Evolutionary conservation across 1,139 yeast genomes (phyloP).

Genomic region (Hanseniaspora sp.): DNA sequence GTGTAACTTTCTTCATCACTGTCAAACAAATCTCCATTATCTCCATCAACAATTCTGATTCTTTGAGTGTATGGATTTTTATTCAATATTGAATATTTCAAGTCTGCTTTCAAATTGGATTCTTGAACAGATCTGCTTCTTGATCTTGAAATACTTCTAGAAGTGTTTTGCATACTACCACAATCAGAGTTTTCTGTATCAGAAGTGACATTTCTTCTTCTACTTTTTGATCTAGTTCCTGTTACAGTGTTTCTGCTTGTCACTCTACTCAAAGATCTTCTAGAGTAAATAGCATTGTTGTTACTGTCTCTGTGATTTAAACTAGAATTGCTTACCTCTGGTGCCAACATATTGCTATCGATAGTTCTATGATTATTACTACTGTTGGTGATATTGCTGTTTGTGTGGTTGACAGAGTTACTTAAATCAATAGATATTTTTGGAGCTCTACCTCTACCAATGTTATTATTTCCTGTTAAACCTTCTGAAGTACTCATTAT

Average conservation of each 20-base stretch:
- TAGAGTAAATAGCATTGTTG: conserved; percentile 10
- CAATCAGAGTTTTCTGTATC: conserved; percentile 8
- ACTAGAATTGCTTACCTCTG: background rate
- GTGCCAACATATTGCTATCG: conserved; percentile 4
- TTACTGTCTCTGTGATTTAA: background rate
- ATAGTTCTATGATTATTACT: background rate
- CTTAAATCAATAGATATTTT: conserved; percentile 3
- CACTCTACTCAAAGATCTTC: conserved; percentile 13
- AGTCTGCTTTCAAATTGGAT: conserved; percentile 5
- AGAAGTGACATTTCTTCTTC: background rate
- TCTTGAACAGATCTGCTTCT: conserved; percentile 12
- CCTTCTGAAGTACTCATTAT: background rate
- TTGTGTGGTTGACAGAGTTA: background rate
- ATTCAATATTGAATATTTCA: conserved; percentile 8
- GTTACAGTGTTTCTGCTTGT: conserved; percentile 3
- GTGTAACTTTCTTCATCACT: background rate
- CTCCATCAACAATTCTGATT: conserved; percentile 1
- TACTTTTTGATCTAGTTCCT: conserved; percentile 2
- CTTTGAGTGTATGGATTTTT: conserved; percentile 11
- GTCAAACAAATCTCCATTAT: background rate
- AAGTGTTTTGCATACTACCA: background rate
- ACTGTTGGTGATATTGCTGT: background rate
- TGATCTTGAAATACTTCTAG: background rate
- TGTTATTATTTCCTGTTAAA: background rate
- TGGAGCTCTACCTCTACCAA: conserved; percentile 14